Percentiles rank a stretch among this genome's conserved stretches.
Evolutionary conservation across 345 rosid species (phyloP).

Genomic region (Theobroma cacao): DNA sequence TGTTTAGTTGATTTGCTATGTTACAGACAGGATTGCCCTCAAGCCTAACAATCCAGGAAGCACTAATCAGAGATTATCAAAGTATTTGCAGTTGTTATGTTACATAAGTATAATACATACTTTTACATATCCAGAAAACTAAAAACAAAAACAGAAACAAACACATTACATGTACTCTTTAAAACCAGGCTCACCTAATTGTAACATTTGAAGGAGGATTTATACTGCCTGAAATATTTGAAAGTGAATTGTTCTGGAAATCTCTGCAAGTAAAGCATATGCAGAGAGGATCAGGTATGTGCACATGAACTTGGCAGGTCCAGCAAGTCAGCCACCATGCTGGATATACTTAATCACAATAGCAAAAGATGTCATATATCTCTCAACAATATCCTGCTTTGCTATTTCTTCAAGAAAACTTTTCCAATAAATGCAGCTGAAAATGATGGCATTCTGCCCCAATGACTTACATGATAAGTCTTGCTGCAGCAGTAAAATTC

Average conservation of each 20-base stretch:
- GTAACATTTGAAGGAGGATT: constrained; percentile 51
- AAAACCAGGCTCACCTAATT: constrained; percentile 34
- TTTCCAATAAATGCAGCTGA: neutral
- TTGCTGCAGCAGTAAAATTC: constrained; percentile 16
- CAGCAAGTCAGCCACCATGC: neutral
- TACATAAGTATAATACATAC: neutral
- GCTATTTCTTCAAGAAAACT: neutral
- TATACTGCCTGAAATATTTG: constrained; percentile 37
- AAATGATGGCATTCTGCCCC: neutral
- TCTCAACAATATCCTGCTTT: neutral
- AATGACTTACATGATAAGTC: constrained; percentile 36
- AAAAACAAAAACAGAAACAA: neutral
- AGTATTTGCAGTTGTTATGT: neutral
- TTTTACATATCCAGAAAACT: neutral
- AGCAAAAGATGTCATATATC: neutral
- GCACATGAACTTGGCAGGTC: neutral
- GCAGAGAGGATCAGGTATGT: neutral
- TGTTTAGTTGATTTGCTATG: constrained; percentile 29
- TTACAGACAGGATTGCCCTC: constrained; percentile 55
- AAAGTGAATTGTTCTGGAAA: constrained; percentile 45
- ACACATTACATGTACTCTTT: neutral
- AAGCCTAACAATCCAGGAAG: constrained; percentile 44
- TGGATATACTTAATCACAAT: neutral
- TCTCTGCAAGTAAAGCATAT: constrained; percentile 36
- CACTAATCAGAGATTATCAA: neutral